Base-by-base conservation (phyloP, 2,329 filamentous ascomycete species). In the Cercospora sp. region DNA sequence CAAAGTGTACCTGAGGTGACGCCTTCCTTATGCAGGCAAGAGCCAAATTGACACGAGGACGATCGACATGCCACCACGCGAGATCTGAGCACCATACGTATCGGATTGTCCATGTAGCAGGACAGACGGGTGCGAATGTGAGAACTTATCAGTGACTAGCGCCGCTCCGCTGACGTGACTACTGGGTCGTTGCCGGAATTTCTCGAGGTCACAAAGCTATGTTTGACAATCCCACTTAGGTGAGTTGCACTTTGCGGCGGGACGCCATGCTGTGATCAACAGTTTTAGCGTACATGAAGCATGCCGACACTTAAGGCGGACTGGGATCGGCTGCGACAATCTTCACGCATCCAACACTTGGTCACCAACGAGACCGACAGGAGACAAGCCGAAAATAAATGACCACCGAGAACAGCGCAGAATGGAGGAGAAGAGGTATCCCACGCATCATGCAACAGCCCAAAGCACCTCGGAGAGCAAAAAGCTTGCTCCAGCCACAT, bases 401-500 rank as follows among this genome's bases (percentile, higher is more conserved):
- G 3, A 51, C 18, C 16, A 51, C 26, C 18, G 18, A 51, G 18
- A 51, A 39, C 36, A 39, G 36, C 36, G n/a, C 6, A 6, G 8
- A 5, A 10, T 18, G 45, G 18, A 51, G 9, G 45, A 51, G 45
- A 13, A 51, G 45, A 51, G 20, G 16, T 51, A 51, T 51, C 9
- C 18, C 45, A 51, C 12, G 20, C 45, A 51, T 51, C 20, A 51
- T 51, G 45, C 12, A 51, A 26, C 45, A 58, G 53, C 53, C 48
- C 26, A 57, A 57, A 31, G 26, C 53, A 58, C 53, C 53, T 28
- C 26, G 53, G 26, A 58, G 26, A 31, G 53, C 53, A 26, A 58
- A 58, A 58, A 58, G 53, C 53, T 58, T 58, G 53, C 26, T 30
- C 53, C 53, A 30, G 53, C 53, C 53, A 58, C 53, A 28, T 28